Evolutionary conservation across 1,284 basidiomycete species (phyloP), one percentile per base, ranked within the genome.

Genomic region (Rhizoctonia solani): DNA sequence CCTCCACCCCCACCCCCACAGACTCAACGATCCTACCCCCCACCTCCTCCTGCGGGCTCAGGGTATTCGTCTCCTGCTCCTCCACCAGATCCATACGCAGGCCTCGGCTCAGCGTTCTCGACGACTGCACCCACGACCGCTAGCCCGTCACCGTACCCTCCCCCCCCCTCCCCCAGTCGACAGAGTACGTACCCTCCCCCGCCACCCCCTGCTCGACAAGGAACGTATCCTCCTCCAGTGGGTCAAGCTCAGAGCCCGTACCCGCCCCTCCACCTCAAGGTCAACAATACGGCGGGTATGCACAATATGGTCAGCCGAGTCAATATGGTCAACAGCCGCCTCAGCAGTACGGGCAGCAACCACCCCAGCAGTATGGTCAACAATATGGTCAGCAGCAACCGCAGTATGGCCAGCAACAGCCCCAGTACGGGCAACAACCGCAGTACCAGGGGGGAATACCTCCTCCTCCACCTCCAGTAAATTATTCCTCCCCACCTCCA

Each of bases 181-280:
- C 37, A 39, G 37, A 16, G 37, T 16, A 27, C 56, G 9, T 59
- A 34, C 44, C 69, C 69, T 1, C 66, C 65, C 4, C 68, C 70
- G 1, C 71, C 69, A 19, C 14, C 54, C 5, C 75, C 77, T 25
- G 79, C 79, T 49, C 73, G 21, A 70, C 74, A 5, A 70, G 75
- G 29, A 76, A 75, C 0, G 78, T 75, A 27, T 75, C 76, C 53
- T 1, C 66, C 65, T 6, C 68, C 70, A 1, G 69, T 68, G n/a
- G 19, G 44, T 4, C 75, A 77, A 23, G 79, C 79, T 49, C 73
- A 0, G 78, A 75, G 25, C 75, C 76, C 73, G 13, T 72, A 75
- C 0, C 75, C 74, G 1, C 74, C 75, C 54, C 69, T 49, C 63
- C 42, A 23, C 67, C 53, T 27, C 67, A 71, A 14, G 44, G 54